Percentiles rank a stretch among this genome's conserved stretches.
Evolutionary conservation across 768 basidiomycete genomes (phyloP).

Genomic region (Lactifluus echinatus): DNA sequence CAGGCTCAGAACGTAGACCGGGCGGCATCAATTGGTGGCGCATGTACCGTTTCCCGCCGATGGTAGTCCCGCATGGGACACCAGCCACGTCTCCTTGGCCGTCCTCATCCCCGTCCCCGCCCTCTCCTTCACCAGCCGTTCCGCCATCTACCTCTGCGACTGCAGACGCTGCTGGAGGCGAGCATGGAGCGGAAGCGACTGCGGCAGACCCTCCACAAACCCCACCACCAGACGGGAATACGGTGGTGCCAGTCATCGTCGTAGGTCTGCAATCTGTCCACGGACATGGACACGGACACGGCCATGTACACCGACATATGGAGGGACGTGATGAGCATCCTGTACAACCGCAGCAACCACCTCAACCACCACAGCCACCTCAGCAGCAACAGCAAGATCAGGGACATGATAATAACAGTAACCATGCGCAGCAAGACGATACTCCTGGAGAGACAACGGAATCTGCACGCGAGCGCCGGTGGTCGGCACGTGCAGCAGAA

Average conservation of each 20-base stretch:
- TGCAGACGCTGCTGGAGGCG: not conserved
- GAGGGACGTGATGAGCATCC: slow-evolving; percentile 5
- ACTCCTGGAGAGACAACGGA: not conserved
- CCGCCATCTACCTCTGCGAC: not conserved
- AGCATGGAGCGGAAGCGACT: not conserved
- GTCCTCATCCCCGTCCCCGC: not conserved
- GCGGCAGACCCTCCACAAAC: slow-evolving; percentile 4
- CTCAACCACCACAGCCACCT: too few relatives aligned
- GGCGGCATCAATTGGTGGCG: slow-evolving; percentile 73
- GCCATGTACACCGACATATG: slow-evolving; percentile 9
- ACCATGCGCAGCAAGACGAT: not conserved
- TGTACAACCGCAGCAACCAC: not conserved
- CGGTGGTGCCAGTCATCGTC: slow-evolving; percentile 75
- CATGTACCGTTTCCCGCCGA: slow-evolving; percentile 72
- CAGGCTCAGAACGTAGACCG: slow-evolving; percentile 32
- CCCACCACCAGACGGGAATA: slow-evolving; percentile 18
- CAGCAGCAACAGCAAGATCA: not conserved
- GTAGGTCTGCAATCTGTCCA: slow-evolving; percentile 75
- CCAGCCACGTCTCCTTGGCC: not conserved
- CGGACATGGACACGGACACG: slow-evolving; percentile 26
- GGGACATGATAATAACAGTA: not conserved
- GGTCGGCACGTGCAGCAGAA: slow-evolving; percentile 58
- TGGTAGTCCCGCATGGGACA: slow-evolving; percentile 33
- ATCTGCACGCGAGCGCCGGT: slow-evolving; percentile 30
- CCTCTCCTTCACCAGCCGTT: slow-evolving; percentile 1